Percentiles rank a stretch among this genome's conserved stretches.
These are phyloP conservation scores for Cercospora berteroae DNA, from an alignment of 2,329 filamentous ascomycete genomes.

Conservation along the genomic window DNA sequence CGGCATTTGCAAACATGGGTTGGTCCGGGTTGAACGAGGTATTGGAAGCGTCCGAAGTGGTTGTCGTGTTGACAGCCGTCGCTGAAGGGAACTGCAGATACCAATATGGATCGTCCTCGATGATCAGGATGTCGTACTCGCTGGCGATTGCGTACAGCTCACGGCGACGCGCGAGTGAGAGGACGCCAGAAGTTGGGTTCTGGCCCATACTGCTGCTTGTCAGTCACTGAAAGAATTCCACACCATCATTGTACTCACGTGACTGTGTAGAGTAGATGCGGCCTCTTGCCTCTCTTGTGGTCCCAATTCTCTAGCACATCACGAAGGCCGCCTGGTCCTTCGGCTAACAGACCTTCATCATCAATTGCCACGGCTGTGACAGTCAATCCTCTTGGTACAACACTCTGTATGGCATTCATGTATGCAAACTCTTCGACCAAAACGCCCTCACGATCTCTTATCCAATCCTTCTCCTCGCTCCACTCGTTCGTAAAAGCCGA, in stretches of 20 bases:
- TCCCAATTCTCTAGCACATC: constrained; percentile 86
- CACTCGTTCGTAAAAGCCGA: constrained; percentile 75
- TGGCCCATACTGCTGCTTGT: constrained; percentile 67
- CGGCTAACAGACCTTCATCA: constrained; percentile 71
- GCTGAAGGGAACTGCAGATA: constrained; percentile 81
- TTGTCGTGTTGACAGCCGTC: constrained; percentile 41
- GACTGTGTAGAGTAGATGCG: constrained; percentile 85
- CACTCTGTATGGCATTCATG: constrained; percentile 69
- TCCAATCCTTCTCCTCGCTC: constrained; percentile 65
- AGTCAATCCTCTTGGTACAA: constrained; percentile 67
- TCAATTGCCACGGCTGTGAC: constrained; percentile 74
- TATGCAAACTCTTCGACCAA: constrained; percentile 80
- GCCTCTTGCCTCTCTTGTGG: constrained; percentile 66
- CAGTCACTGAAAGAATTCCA: constrained; percentile 3
- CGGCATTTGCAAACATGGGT: constrained; percentile 45
- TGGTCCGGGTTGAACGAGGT: constrained; percentile 33
- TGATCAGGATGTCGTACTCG: constrained; percentile 82
- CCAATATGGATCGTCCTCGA: constrained; percentile 96
- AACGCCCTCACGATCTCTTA: constrained; percentile 70
- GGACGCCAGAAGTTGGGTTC: constrained; percentile 77
- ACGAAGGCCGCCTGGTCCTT: constrained; percentile 69
- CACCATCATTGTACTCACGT: constrained; percentile 58
- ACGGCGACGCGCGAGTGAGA: constrained; percentile 70
- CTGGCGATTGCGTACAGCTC: constrained; percentile 78
- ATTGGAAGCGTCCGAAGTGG: constrained; percentile 30